phyloP scores from a whole-genome alignment of 2,329 filamentous ascomycete genomes.

The Venturia aucupariae region DNA sequence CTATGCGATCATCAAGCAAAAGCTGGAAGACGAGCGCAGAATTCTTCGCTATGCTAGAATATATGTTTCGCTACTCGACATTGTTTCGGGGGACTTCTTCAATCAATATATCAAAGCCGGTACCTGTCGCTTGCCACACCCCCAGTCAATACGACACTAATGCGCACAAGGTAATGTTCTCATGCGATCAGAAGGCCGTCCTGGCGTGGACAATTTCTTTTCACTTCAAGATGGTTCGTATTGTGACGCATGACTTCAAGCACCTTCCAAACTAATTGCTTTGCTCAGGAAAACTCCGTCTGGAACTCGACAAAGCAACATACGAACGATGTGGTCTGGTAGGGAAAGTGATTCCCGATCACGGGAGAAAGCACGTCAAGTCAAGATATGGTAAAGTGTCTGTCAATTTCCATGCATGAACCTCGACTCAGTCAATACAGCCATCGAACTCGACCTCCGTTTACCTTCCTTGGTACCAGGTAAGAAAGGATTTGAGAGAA shows the following conservation, averaged over 20 bases:
- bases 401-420: slow-evolving; percentile 19
- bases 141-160: not conserved
- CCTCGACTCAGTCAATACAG: slow-evolving; percentile 39
- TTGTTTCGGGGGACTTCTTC: slow-evolving; percentile 70
- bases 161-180: slow-evolving; percentile 55
- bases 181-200: slow-evolving; percentile 73
- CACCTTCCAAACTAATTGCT: not conserved
- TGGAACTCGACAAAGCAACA: slow-evolving; percentile 71
- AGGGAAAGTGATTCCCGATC: slow-evolving; percentile 54
- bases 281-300: slow-evolving; percentile 53
- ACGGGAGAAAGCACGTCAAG: slow-evolving; percentile 54
- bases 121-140: slow-evolving; percentile 25
- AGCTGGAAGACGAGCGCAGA: slow-evolving; percentile 37
- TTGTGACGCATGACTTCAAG: not conserved
- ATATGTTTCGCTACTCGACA: slow-evolving; percentile 59
- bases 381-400: slow-evolving; percentile 56
- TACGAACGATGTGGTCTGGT: slow-evolving; percentile 77
- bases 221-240: slow-evolving; percentile 57
- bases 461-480: slow-evolving; percentile 69
- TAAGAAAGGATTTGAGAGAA: slow-evolving; percentile 71
- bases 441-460: slow-evolving; percentile 65
- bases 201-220: slow-evolving; percentile 63
- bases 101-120: slow-evolving; percentile 75
- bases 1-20: slow-evolving; percentile 45
- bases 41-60: slow-evolving; percentile 54